Conservation (phyloP, 139 green algal species). For the Coelastrella sp. region DNA sequence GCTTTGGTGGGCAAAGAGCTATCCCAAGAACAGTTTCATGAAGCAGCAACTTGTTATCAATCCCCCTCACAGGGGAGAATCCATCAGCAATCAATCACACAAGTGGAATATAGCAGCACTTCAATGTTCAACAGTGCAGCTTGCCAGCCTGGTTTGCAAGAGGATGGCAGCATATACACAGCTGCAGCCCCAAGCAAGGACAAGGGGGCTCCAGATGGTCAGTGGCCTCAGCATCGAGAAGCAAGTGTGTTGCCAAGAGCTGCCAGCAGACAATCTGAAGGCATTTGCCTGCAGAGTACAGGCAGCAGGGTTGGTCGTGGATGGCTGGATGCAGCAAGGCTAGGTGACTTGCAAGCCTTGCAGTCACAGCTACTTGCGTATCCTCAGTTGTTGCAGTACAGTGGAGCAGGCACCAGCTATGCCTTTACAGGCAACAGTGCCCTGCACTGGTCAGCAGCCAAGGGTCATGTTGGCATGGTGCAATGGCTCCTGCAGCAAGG, state of each 20-base stretch:
- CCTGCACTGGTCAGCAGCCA: constrained; percentile 26
- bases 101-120: no score
- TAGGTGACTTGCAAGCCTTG: neutral
- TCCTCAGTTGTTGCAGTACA: constrained; percentile 1
- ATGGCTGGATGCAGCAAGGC: constrained; percentile 28
- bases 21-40: no score
- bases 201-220: neutral
- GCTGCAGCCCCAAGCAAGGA: neutral
- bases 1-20: no score
- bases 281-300: neutral
- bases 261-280: neutral
- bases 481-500: constrained; percentile 23
- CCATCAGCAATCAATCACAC: no score
- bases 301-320: neutral
- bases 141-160: neutral
- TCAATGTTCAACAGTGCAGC: neutral
- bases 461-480: neutral
- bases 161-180: neutral
- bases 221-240: neutral
- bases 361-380: neutral
- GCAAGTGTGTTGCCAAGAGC: neutral
- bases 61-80: no score
- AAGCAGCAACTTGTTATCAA: no score
- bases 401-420: constrained; percentile 29
- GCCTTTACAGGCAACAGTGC: constrained; percentile 20